Evolutionary conservation across 257 asterid genomes (phyloP), one percentile per base, ranked within the genome.

Genomic region (Capsicum chinense): DNA sequence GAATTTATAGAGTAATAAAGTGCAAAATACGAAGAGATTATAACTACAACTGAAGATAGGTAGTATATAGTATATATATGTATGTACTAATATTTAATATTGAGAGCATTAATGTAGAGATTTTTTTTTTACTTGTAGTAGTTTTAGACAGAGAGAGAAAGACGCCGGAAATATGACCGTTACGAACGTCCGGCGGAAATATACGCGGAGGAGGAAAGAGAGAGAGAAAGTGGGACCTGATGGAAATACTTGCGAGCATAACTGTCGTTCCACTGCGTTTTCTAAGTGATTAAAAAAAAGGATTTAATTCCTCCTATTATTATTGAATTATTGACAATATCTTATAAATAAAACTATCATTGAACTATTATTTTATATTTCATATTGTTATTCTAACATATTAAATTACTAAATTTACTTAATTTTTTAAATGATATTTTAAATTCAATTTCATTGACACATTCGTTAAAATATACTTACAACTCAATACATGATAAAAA

Each of bases 121-220:
- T 84, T 4, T 44, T 44, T 44, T 54, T 42, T 17, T 19, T 11
- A 83, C 83, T 60, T 85, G 82, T 85, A 44, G 82, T 85, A 44
- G 56, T 88, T 85, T 88, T 73, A 26, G 33, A 26, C 82, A 79
- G 89, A 60, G 85, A 85, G 88, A 82, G 84, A 86, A 86, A 58
- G 78, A 76, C 71, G 66, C 78, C 82, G 85, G 87, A 79, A 85
- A 90, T 82, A 71, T 88, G 90, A 88, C 91, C 93, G 93, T 90
- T 90, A 86, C 79, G 67, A 64, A 83, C 57, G 39, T 76, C 90
- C 88, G 92, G 87, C 70, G 91, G 84, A 19, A 80, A 64, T 70
- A 84, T 86, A 60, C 71, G 82, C 79, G 81, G 83, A 82, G 84
- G 86, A n/a, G 66, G 48, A 63, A 19, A 68, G 56, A 68, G 81